Conservation (phyloP, 208 protist genomes). For the Leishmania aethiopica region DNA sequence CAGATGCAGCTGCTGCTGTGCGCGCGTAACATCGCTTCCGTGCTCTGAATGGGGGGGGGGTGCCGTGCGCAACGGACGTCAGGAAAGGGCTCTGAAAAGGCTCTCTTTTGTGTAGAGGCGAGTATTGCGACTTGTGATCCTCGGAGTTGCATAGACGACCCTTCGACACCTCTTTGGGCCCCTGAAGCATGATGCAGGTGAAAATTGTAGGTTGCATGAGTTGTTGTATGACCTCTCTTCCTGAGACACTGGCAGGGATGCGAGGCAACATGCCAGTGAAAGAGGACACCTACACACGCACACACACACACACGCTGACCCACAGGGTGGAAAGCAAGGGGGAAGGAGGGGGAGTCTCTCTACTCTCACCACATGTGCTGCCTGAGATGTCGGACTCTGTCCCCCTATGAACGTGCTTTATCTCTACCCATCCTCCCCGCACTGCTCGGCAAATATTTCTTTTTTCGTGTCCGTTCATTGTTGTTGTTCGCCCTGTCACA, state of each 20-base stretch:
- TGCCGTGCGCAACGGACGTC: neutral
- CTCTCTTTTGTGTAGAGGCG: neutral
- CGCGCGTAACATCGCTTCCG: neutral
- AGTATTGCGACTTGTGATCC: neutral
- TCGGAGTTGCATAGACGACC: neutral
- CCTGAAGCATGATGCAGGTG: neutral
- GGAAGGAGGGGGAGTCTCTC: neutral
- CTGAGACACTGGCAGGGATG: neutral
- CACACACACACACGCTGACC: neutral
- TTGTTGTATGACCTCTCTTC: neutral
- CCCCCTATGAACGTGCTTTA: neutral
- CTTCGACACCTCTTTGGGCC: neutral
- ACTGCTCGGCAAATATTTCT: neutral
- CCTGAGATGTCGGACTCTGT: neutral
- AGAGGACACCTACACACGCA: no score
- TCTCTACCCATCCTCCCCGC: neutral
- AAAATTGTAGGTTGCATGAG: neutral
- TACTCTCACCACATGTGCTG: neutral
- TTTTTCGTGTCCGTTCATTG: neutral
- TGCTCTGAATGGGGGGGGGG: neutral
- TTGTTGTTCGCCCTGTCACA: neutral
- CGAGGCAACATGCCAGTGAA: neutral
- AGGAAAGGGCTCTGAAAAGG: neutral
- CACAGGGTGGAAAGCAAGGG: neutral
- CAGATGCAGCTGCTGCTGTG: neutral